A percentile compares a stretch with the other conserved stretches of the same genome.
phyloP scores from a whole-genome alignment of 805 yeast species.

The Clavispora fructus region DNA sequence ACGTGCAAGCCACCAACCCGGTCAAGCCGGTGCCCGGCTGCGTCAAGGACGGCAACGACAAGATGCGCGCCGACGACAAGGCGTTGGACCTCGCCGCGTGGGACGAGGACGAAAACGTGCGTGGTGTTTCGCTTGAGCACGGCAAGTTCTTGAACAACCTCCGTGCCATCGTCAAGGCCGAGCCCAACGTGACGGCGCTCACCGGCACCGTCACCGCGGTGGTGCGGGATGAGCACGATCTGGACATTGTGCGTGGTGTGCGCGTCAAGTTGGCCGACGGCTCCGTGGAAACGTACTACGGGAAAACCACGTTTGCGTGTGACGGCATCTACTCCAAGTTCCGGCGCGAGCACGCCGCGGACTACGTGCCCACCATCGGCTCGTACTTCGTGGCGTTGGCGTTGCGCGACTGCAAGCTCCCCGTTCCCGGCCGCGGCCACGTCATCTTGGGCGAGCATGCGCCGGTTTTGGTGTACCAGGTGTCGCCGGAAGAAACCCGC shows the following conservation, averaged over 20 bases:
- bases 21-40: conserved; percentile 50
- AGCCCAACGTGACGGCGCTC: conserved; percentile 68
- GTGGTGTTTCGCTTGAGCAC: conserved; percentile 89
- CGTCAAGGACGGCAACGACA: conserved; percentile 56
- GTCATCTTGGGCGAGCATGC: conserved; percentile 82
- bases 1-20: conserved; percentile 36
- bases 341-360: conserved; percentile 64
- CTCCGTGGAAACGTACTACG: conserved; percentile 33
- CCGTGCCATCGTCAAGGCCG: conserved; percentile 61
- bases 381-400: conserved; percentile 87
- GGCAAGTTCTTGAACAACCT: conserved; percentile 81
- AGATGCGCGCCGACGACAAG: conserved; percentile 42
- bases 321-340: conserved; percentile 95
- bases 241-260: conserved; percentile 67
- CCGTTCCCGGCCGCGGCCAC: conserved; percentile 77
- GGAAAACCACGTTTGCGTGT: conserved; percentile 68
- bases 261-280: conserved; percentile 44
- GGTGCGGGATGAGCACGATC: conserved; percentile 46
- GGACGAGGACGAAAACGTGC: conserved; percentile 52
- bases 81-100: conserved; percentile 42
- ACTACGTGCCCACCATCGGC: conserved; percentile 60
- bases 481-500: conserved; percentile 76
- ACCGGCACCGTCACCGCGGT: conserved; percentile 81
- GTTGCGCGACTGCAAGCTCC: conserved; percentile 68
- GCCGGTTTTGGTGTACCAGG: conserved; percentile 86